Base-by-base conservation (phyloP, 768 basidiomycete genomes). In the Auriscalpium orientale region DNA sequence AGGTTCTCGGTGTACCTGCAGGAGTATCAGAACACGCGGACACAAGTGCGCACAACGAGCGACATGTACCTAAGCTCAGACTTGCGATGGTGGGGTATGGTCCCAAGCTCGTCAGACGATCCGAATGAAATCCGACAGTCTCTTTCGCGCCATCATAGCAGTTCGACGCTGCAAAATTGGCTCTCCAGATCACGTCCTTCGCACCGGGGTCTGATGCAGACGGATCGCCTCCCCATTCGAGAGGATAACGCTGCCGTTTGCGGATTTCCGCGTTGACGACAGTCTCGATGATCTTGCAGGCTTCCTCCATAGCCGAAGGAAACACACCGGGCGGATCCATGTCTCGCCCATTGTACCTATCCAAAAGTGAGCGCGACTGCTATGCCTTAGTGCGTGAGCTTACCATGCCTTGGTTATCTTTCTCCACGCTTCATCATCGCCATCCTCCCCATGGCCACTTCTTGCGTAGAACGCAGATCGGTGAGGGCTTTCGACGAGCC, bases 21-120 rank as follows among this genome's bases (percentile, higher is more conserved):
- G 38, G 13, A 13, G 20, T 16, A 44, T 53, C 9, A 53, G 36
- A 34, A 40, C 18, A 38, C 37, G 40, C 48, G 47, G 49, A 13
- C 43, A 22, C 13, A 2, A 21, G 45, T 21, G 44, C 10, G 8
- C 11, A 44, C 37, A 21, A 10, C 13, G 4, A 33, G 10, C 9
- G 35, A 46, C 28, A 62, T 77, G 60, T 52, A 84, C 89, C 89
- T 12, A 92, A 78, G 66, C 89, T 91, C 49, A 92, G 68, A 11
- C 89, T 91, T 10, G 90, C 90, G 61, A 92, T 92, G 0, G 90
- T 91, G 6, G 88, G 84, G 68, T 85, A 90, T 13, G 90, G 90
- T 10, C 90, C 91, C 8, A 92, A 74, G 70, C 87, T 85, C 0
- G 89, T 89, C 54, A 89, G 68, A 53, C 87, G 86, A 67, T 92